These are phyloP conservation scores for Talaromyces proteolyticus DNA, from an alignment of 495 filamentous ascomycete species.

Conservation along the genomic window DNA sequence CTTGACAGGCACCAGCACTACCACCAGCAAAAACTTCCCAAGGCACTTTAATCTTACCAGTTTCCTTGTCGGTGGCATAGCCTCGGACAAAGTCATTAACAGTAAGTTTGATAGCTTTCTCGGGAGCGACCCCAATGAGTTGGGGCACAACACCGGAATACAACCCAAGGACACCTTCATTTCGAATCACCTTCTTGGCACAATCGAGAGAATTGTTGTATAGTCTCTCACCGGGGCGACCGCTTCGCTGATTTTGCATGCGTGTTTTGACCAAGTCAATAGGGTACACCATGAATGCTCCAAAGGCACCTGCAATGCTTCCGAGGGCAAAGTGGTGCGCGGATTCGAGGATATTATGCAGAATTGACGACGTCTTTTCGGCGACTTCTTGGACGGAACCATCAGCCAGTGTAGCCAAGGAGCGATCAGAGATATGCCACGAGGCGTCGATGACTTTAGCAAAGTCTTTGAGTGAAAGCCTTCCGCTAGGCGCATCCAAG, in stretches of 20 bases:
- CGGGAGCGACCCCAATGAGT: conserved; percentile 91
- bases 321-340: conserved; percentile 86
- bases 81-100: conserved; percentile 90
- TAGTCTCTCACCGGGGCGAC: conserved; percentile 73
- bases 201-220: conserved; percentile 98
- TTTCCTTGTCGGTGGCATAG: conserved; percentile 68
- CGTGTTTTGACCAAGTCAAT: conserved; percentile 98
- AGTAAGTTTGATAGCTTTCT: conserved; percentile 98
- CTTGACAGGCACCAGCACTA: conserved; percentile 88
- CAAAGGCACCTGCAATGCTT: conserved; percentile 88
- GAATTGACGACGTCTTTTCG: conserved; percentile 45
- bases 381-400: conserved; percentile 37
- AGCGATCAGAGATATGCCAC: conserved; percentile 58
- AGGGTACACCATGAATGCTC: conserved; percentile 98
- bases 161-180: conserved; percentile 83
- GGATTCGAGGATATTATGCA: conserved; percentile 66
- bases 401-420: conserved; percentile 28
- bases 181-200: conserved; percentile 81
- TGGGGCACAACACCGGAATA: conserved; percentile 95
- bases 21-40: conserved; percentile 86
- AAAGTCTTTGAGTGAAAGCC: conserved; percentile 80
- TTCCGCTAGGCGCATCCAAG: conserved; percentile 78
- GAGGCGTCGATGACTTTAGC: conserved; percentile 90
- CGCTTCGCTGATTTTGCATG: conserved; percentile 92
- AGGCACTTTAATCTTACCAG: conserved; percentile 62